A percentile compares a stretch with the other conserved stretches of the same genome.
phyloP scores from a whole-genome alignment of 352 stramenopile genomes.

The Achlya hypogyna region DNA sequence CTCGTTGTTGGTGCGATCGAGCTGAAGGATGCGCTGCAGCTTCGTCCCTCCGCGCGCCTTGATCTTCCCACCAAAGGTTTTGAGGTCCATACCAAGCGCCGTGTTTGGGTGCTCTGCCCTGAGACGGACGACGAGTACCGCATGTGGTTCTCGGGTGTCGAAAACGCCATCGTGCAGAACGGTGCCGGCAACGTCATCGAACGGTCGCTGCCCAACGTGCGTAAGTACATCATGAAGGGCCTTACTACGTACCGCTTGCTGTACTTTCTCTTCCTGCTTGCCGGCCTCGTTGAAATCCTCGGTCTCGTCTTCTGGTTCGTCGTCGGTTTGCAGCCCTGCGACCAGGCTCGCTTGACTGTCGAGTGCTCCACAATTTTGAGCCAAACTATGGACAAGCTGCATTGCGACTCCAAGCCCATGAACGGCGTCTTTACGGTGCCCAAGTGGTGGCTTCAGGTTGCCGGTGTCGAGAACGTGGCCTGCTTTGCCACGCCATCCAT shows the following conservation, averaged over 20 bases:
- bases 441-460: conserved; percentile 65
- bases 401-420: conserved; percentile 38
- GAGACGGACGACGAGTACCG: conserved; percentile 77
- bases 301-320: conserved; percentile 75
- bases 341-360: conserved; percentile 35
- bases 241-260: conserved; percentile 63
- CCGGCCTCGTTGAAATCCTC: conserved; percentile 57
- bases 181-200: conserved; percentile 80
- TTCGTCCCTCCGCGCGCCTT: conserved; percentile 62
- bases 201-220: conserved; percentile 77
- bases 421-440: conserved; percentile 60
- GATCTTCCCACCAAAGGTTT: conserved; percentile 77
- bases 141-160: conserved; percentile 77
- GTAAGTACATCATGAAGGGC: conserved; percentile 86
- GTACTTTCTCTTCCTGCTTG: conserved; percentile 71
- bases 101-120: conserved; percentile 78
- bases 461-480: conserved; percentile 49
- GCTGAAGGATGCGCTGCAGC: conserved; percentile 77
- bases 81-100: conserved; percentile 68
- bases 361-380: conserved; percentile 54
- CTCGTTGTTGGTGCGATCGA: conserved; percentile 73
- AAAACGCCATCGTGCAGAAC: conserved; percentile 58
- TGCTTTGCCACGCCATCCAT: conserved; percentile 73
- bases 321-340: conserved; percentile 63
- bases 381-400: conserved; percentile 44